phyloP scores from a whole-genome alignment of 768 basidiomycete species.

The Xerocomellus intermedius region DNA sequence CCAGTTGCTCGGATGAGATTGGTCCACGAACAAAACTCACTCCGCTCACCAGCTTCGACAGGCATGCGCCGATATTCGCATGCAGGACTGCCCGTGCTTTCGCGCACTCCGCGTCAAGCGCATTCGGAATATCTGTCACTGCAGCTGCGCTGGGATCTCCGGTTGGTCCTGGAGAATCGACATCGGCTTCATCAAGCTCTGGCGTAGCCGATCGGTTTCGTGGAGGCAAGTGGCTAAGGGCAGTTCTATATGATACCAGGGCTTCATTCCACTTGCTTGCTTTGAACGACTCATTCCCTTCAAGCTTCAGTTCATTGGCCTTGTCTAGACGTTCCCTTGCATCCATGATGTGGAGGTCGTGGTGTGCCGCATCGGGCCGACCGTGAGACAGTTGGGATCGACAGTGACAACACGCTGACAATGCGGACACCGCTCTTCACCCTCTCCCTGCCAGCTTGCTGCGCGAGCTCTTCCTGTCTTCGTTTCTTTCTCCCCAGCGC shows the following conservation, averaged over 20 bases:
- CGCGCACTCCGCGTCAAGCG: slow-evolving; percentile 45
- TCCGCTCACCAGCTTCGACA: slow-evolving; percentile 67
- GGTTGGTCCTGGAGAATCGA: slow-evolving; percentile 19
- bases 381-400: background rate
- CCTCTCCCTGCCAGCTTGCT: slow-evolving; percentile 10
- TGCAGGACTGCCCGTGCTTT: slow-evolving; percentile 71
- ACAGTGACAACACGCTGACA: too few species aligned
- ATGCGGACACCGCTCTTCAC: background rate
- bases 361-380: background rate
- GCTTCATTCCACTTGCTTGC: slow-evolving; percentile 67
- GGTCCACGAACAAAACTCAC: background rate
- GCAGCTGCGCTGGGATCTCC: background rate
- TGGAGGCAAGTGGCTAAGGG: slow-evolving; percentile 63
- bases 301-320: slow-evolving; percentile 64
- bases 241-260: slow-evolving; percentile 65
- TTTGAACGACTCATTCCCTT: slow-evolving; percentile 77
- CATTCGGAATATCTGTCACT: slow-evolving; percentile 24
- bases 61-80: slow-evolving; percentile 88
- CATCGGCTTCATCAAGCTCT: slow-evolving; percentile 18
- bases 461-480: slow-evolving; percentile 10
- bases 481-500: slow-evolving; percentile 43
- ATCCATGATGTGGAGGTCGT: background rate
- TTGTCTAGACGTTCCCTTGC: slow-evolving; percentile 44
- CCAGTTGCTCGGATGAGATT: slow-evolving; percentile 1
- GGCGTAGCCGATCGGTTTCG: slow-evolving; percentile 27